These are phyloP conservation scores for Auricularia cornea DNA, from an alignment of 768 basidiomycete genomes.

Conservation along the genomic window DNA sequence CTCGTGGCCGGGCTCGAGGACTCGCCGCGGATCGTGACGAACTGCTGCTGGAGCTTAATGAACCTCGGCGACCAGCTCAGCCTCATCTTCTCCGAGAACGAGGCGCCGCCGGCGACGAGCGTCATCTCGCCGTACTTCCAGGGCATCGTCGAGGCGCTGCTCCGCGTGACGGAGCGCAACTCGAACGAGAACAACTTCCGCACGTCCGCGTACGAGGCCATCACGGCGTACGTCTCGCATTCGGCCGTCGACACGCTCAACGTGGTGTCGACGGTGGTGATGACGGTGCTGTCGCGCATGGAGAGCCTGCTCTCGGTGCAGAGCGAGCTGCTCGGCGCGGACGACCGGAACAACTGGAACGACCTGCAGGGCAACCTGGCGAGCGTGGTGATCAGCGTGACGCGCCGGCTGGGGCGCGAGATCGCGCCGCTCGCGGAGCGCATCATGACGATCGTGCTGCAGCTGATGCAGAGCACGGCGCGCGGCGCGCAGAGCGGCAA, in stretches of 20 bases:
- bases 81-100: slow-evolving; percentile 52
- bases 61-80: slow-evolving; percentile 89
- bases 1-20: slow-evolving; percentile 75
- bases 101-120: slow-evolving; percentile 46
- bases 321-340: slow-evolving; percentile 88
- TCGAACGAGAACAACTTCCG: slow-evolving; percentile 88
- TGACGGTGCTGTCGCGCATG: slow-evolving; percentile 82
- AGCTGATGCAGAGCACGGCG: slow-evolving; percentile 72
- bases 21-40: slow-evolving; percentile 77
- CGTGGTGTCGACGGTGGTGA: slow-evolving; percentile 73
- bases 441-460: slow-evolving; percentile 87
- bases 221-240: slow-evolving; percentile 78
- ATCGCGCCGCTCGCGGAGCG: slow-evolving; percentile 87
- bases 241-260: slow-evolving; percentile 70
- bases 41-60: slow-evolving; percentile 96
- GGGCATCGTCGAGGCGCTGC: slow-evolving; percentile 72
- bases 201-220: slow-evolving; percentile 93
- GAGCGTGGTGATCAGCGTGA: slow-evolving; percentile 74
- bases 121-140: slow-evolving; percentile 86
- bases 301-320: slow-evolving; percentile 80
- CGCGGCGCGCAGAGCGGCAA: slow-evolving; percentile 59
- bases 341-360: slow-evolving; percentile 98
- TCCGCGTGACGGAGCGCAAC: slow-evolving; percentile 82
- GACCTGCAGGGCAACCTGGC: slow-evolving; percentile 95
- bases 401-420: slow-evolving; percentile 73